Evolutionary conservation across 192 early-diverging fungal genomes (phyloP), one percentile per base, ranked within the genome.

Genomic region (Coemansia sp.): DNA sequence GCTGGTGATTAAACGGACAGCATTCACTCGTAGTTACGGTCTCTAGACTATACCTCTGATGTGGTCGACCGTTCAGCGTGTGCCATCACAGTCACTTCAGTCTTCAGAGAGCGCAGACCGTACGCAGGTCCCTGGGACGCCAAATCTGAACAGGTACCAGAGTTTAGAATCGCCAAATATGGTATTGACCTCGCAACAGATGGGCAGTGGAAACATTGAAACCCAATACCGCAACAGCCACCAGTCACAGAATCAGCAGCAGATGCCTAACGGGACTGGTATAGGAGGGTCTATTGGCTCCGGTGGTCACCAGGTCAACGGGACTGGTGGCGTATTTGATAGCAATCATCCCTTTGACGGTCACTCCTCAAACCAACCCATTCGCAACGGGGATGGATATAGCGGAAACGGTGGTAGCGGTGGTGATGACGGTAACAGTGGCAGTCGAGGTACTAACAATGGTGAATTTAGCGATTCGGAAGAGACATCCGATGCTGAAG

Each of bases 31-130:
- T 30, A 37, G 34, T 37, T 37, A 10, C 34, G 34, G 34, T 37
- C 34, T 37, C 34, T 37, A 37, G 34, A 10, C 34, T 37, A 37
- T 8, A 21, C n/a, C 43, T 53, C 33, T 39, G 44, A 71, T 71
- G 69, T 71, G 69, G 69, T 55, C 64, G 43, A 41, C 66, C 7
- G 56, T 69, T 55, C 73, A 76, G 58, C 73, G 73, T 10, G 73
- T 76, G 43, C 67, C 73, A 4, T 69, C 63, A 15, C 64, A 50
- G 24, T 8, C 53, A 44, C 50, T 42, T 14, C 49, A 50, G 17
- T 51, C 49, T 17, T 47, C 64, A 24, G 64, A 72, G 25, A 59
- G 55, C 22, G 17, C 53, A 37, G 58, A 57, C 37, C 58, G 58
- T 42, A 61, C 65, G 9, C 58, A 53, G 39, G 65, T 67, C 14